These are phyloP conservation scores for Aspergillus arachidicola DNA, from an alignment of 2,329 filamentous ascomycete genomes.

Conservation along the genomic window DNA sequence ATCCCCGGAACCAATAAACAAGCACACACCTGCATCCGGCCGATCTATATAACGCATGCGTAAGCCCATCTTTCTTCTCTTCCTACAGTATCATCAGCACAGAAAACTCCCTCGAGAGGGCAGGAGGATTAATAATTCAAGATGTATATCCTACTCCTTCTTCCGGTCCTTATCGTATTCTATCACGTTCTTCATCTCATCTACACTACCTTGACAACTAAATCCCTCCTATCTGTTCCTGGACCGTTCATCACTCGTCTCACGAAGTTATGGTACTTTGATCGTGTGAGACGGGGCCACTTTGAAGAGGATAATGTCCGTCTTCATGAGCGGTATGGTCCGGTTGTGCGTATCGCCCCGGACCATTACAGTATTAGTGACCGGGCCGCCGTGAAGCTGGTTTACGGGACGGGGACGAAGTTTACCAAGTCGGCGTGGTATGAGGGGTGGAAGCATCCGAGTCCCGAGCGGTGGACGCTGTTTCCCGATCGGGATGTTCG, in stretches of 20 bases:
- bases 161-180: constrained; percentile 15
- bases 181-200: constrained; percentile 22
- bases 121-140: not conserved
- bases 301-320: constrained; percentile 45
- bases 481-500: constrained; percentile 39
- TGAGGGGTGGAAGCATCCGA: constrained; percentile 34
- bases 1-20: not conserved
- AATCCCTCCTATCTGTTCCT: constrained; percentile 35
- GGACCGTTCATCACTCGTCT: constrained; percentile 51
- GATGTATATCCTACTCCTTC: constrained; percentile 18
- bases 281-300: constrained; percentile 36
- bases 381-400: constrained; percentile 41
- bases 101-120: not conserved
- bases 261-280: constrained; percentile 49
- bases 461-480: constrained; percentile 33
- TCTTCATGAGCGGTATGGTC: constrained; percentile 45
- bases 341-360: constrained; percentile 52
- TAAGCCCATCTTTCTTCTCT: not conserved
- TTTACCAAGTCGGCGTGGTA: constrained; percentile 45
- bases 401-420: constrained; percentile 46
- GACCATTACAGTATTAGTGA: constrained; percentile 53
- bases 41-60: not conserved
- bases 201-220: constrained; percentile 30
- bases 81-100: not conserved
- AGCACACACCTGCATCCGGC: not conserved